Base-by-base conservation (phyloP, 371 early-diverging fungal genomes). In the Zancudomyces culisetae region DNA sequence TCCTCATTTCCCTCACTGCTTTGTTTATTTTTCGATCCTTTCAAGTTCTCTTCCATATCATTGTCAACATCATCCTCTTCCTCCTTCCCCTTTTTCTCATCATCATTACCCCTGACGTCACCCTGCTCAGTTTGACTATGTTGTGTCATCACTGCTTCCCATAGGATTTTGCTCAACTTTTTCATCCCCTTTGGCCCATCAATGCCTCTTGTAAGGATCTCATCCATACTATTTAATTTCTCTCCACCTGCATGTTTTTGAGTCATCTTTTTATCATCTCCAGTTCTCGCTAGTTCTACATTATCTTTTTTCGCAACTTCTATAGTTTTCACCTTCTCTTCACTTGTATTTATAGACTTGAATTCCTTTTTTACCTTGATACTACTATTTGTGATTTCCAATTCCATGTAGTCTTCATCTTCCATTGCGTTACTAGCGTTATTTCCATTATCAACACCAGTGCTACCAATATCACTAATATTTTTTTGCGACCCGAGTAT, bases 101-200 rank as follows among this genome's bases (percentile, higher is more conserved):
- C 10, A 8, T 20, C 8, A 10, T 22, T 45, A 45, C 12, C 13
- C 6, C n/a, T 27, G n/a, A 27, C 29, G 3, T 24, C 27, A 45
- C 12, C 10, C 4, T 4, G n/a, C 24, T 45, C 45, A 19, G 6
- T 45, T 6, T 45, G 10, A 45, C 4, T 13, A 24, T 13, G 24
- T 48, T 48, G 48, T n/a, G 48, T 4, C 48, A 48, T 48, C 24
- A 48, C 48, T n/a, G 27, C 48, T 27, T 48, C 27, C 48, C 48
- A 48, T 10, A 48, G 27, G n/a, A 27, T 27, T n/a, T 20, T n/a
- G 13, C 27, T 27, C 15, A 48, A n/a, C n/a, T 48, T 27, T 10
- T 29, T 24, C 3, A 48, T 4, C n/a, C 48, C 48, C 26, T 48
- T 48, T n/a, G 48, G 26, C 27, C 48, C 48, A 20, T 24, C 24